Evolutionary conservation across 257 asterid species (phyloP), one percentile per base, ranked within the genome.

Genomic region (Phtheirospermum japonicum): DNA sequence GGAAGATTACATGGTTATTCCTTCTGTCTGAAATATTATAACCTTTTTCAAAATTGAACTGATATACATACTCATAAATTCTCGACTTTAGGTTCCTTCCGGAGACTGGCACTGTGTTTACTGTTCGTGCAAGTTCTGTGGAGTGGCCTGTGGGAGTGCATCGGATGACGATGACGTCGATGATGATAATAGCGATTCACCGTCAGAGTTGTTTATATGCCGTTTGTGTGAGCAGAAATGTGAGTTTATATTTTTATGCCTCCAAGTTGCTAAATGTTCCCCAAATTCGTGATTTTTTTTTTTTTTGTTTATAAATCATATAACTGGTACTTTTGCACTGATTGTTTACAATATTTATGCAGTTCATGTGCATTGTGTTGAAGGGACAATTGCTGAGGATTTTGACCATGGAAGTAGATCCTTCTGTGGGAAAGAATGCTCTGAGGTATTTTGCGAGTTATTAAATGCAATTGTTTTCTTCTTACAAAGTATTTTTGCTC

Each of bases 111-210:
- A 76, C 57, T 93, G 97, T 60, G 71, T 81, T 36, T 81, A 87
- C 72, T 93, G 99, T 81, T 82, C 95, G 48, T 93, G 99, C 87
- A 89, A 89, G 63, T 85, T 85, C 72, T 93, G 99, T 78, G 97
- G 88, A 68, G 28, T 64, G 68, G 81, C 85, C 52, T 76, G 75
- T 64, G 78, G 72, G 77, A 77, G 57, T 54, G 66, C 76, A 70
- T 77, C 71, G 43, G 80, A 74, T 48, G 75, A 68, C 65, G 81
- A 76, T 59, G 77, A 68, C 36, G 79, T 69, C 49, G 76, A 68
- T 65, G 80, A 74, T 52, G 79, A 70, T 63, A 79, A 63, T 48
- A 69, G 48, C 5, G 69, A 66, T 68, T 52, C 58, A 60, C 54
- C 71, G 63, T 71, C 74, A 67, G 86, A 80, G 52, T 64, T 85